A percentile compares a stretch with the other conserved stretches of the same genome.
These are phyloP conservation scores for Monilinia polystroma DNA, from an alignment of 2,329 filamentous ascomycete species.

Conservation along the genomic window DNA sequence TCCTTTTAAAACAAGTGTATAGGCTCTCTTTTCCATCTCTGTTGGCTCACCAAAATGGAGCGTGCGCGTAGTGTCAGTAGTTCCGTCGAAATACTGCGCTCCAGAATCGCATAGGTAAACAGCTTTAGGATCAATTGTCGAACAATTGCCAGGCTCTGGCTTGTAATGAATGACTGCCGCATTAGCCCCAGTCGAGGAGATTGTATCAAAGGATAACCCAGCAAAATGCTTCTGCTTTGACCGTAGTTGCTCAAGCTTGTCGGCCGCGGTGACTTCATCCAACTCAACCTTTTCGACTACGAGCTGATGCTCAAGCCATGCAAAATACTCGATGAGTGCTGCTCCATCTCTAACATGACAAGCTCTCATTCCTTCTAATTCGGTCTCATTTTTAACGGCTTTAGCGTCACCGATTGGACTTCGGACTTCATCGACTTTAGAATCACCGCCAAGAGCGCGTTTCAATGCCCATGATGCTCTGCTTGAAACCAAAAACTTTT, in stretches of 20 bases:
- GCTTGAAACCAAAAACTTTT: slow-evolving; percentile 81
- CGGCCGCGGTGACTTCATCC: slow-evolving; percentile 88
- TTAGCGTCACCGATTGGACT: slow-evolving; percentile 90
- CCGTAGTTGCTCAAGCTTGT: slow-evolving; percentile 80
- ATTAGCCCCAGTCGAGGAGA: slow-evolving; percentile 81
- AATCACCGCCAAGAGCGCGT: slow-evolving; percentile 79
- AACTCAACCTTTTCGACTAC: slow-evolving; percentile 68
- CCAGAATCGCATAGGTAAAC: slow-evolving; percentile 97
- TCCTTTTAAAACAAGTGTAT: slow-evolving; percentile 92
- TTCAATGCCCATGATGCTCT: slow-evolving; percentile 92
- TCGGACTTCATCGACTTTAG: slow-evolving; percentile 79
- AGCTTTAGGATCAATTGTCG: slow-evolving; percentile 76
- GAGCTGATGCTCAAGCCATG: slow-evolving; percentile 92
- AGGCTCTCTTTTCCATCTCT: slow-evolving; percentile 79
- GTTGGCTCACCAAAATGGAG: slow-evolving; percentile 87
- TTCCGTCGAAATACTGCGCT: slow-evolving; percentile 93
- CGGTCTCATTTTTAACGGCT: slow-evolving; percentile 87
- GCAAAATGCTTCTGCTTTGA: slow-evolving; percentile 71
- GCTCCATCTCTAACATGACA: slow-evolving; percentile 94
- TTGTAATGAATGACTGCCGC: slow-evolving; percentile 96
- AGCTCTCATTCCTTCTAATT: slow-evolving; percentile 87
- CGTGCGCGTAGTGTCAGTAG: slow-evolving; percentile 92
- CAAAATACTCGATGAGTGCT: slow-evolving; percentile 87
- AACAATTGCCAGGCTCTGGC: slow-evolving; percentile 78
- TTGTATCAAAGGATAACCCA: slow-evolving; percentile 91